Base-by-base conservation (phyloP, 1,139 yeast genomes). In the Pichia sp. region DNA sequence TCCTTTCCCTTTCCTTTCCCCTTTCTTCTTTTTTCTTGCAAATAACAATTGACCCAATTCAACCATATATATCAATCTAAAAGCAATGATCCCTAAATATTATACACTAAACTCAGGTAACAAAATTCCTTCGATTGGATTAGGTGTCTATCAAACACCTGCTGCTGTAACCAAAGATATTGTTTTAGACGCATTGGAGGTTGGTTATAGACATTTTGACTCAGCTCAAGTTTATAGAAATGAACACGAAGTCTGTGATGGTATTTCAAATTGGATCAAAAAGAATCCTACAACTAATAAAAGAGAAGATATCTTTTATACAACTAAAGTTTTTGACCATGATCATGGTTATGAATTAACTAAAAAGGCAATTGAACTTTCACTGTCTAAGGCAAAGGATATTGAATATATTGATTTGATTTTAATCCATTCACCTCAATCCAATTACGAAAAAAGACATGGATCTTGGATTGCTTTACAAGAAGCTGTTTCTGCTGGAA, bases 191-290 rank as follows among this genome's bases (percentile, higher is more conserved):
- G 84, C 82, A 1, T 67, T 84, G 52, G 65, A 69, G 27, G 65
- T 60, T 21, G 94, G 94, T 0, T 83, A 82, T 57, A 73, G 93
- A 49, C 88, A 80, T 51, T 65, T 80, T 38, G 88, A 80, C 53
- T 66, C 79, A 5, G 88, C 87, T 2, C 67, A 69, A 18, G 58
- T 61, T 24, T 83, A 83, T 56, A 65, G 67, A 13, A 80, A 80
- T 55, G 84, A 81, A 55, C 53, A 52, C 9, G 80, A 74, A 52
- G 69, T 77, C 41, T 70, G 67, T 52, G 56, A 64, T 47, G 72
- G 82, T 4, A 72, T 78, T 29, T 61, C 68, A n/a, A 53, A 62
- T 38, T 76, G 74, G 62, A 48, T 76, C 20, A 57, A 62, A 33
- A 71, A 68, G 20, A 59, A 63, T 51, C 70, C 71, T 2, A 69